phyloP scores from a whole-genome alignment of 2,329 filamentous ascomycete genomes.

The Venturia oleaginea region DNA sequence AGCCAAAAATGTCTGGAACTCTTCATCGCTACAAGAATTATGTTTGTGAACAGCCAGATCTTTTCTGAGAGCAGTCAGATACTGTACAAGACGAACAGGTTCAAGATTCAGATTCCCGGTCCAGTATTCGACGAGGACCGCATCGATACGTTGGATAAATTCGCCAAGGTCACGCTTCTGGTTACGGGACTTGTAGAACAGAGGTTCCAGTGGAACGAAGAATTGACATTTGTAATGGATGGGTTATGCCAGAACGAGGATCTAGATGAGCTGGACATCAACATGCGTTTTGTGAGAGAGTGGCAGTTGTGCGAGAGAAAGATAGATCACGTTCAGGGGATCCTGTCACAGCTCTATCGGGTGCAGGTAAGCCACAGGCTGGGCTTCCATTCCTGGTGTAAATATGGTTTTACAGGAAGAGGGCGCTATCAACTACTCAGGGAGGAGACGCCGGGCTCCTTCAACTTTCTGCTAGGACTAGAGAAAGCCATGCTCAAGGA shows the following conservation, averaged over 20 bases:
- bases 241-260: not conserved
- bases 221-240: not conserved
- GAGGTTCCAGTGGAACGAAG: not conserved
- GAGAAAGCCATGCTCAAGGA: not conserved
- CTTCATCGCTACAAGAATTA: not conserved
- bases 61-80: not conserved
- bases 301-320: not conserved
- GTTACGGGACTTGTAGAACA: not conserved
- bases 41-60: not conserved
- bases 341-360: not conserved
- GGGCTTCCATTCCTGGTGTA: not conserved
- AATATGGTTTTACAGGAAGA: not conserved
- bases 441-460: not conserved
- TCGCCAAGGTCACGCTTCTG: not conserved
- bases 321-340: not conserved
- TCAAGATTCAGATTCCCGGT: not conserved
- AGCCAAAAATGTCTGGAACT: not conserved
- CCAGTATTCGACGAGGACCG: not conserved
- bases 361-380: not conserved
- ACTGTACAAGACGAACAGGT: not conserved
- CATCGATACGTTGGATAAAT: not conserved
- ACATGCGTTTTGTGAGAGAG: not conserved
- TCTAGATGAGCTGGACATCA: not conserved
- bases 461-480: not conserved
- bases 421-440: not conserved